Evolutionary conservation across 2,329 filamentous ascomycete genomes (phyloP).

Genomic region (Phaeophleospora eucalypticola): DNA sequence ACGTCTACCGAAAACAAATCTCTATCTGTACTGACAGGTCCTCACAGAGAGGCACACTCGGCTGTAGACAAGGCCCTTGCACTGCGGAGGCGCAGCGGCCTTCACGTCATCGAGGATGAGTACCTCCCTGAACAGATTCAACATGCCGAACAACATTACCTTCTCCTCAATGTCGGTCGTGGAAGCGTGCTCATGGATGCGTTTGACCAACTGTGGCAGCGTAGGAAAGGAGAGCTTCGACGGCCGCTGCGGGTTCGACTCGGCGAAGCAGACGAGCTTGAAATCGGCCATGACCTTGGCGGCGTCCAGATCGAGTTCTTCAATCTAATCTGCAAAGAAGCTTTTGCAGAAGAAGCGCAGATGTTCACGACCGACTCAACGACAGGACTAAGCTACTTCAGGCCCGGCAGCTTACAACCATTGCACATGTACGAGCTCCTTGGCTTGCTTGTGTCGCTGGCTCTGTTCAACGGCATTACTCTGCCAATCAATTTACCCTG

Average conservation of each 20-base stretch:
- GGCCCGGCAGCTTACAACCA: conserved; percentile 74
- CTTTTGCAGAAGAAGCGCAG: conserved; percentile 71
- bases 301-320: conserved; percentile 98
- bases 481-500: conserved; percentile 84
- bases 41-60: conserved; percentile 8
- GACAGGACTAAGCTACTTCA: conserved; percentile 83
- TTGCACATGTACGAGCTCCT: conserved; percentile 87
- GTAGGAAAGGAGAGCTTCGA: conserved; percentile 75
- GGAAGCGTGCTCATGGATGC: conserved; percentile 40
- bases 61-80: conserved; percentile 3
- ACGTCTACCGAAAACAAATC: conserved; percentile 6
- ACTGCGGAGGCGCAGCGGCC: conserved; percentile 4
- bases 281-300: conserved; percentile 88
- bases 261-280: conserved; percentile 68
- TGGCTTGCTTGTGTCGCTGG: conserved; percentile 81
- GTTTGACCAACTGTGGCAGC: conserved; percentile 84
- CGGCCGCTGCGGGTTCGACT: conserved; percentile 85
- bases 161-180: conserved; percentile 44
- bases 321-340: conserved; percentile 73
- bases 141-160: conserved; percentile 36
- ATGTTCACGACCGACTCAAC: conserved; percentile 74
- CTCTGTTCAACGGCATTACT: conserved; percentile 88
- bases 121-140: conserved; percentile 32
- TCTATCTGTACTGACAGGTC: not conserved
- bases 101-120: conserved; percentile 7